Evolutionary conservation across 257 asterid species (phyloP), one percentile per base, ranked within the genome.

Genomic region (Striga asiatica): DNA sequence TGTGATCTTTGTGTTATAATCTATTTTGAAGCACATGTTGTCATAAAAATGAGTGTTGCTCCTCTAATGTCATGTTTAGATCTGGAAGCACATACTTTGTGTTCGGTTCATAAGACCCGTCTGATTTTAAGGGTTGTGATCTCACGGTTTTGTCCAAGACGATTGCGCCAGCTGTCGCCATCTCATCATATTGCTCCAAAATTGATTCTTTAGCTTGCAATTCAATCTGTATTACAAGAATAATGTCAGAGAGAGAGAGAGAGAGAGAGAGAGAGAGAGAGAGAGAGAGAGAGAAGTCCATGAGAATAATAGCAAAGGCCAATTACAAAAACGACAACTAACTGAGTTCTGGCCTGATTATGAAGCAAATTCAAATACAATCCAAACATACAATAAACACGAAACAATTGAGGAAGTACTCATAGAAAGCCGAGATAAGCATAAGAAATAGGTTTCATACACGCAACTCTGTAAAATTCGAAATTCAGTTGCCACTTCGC

Each of bases 1-100:
- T n/a, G n/a, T n/a, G n/a, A n/a, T n/a, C n/a, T n/a, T n/a, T n/a
- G n/a, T n/a, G n/a, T n/a, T n/a, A n/a, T n/a, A n/a, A n/a, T n/a
- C n/a, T n/a, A n/a, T n/a, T n/a, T n/a, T n/a, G n/a, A n/a, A n/a
- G n/a, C n/a, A n/a, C n/a, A n/a, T n/a, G n/a, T n/a, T n/a, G n/a
- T n/a, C n/a, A n/a, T n/a, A n/a, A n/a, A n/a, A n/a, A n/a, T n/a
- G n/a, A n/a, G n/a, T n/a, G n/a, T n/a, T n/a, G n/a, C 1, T 73
- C 75, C 42, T 68, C 75, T 0, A 68, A 64, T 4, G 78, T 69
- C 18, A 73, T 51, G 10, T 71, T 71, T 9, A 77, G 62, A 66
- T 77, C 83, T 3, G 83, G 83, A 31, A 72, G 71, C 43, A 49
- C 54, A 5, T 66, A 71, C 27, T 56, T 24, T 12, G 60, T 22